Base-by-base conservation (phyloP, 257 asterid species). In the Primulina huaijiensis region DNA sequence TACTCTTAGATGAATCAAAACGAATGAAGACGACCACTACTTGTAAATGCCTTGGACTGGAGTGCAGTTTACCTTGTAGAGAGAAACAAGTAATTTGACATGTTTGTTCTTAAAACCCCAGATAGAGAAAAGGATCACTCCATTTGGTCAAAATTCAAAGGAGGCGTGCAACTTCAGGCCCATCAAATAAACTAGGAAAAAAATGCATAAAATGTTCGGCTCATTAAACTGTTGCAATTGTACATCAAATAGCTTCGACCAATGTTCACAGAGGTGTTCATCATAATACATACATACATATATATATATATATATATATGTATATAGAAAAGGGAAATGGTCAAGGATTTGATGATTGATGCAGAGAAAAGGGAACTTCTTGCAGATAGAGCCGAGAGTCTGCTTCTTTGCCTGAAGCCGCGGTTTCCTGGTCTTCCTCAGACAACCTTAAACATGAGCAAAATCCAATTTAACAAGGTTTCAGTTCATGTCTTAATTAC, bases 341-440 rank as follows among this genome's bases (percentile, higher is more conserved):
- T 89, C 9, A 90, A 88, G 78, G 97, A 89, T 72, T 74, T 90
- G 75, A 83, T 90, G 35, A 58, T 70, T 14, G 97, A 90, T 74
- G 83, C 79, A 17, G 89, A 85, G 60, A 90, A 79, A 76, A 70
- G 84, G 19, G 95, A 87, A 68, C 21, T 77, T 52, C 77, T 90
- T 31, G 90, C 90, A 1, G 84, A 81, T 61, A 77, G 92, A 77
- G 96, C 96, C 7, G 92, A 88, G 72, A 85, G 86, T 78, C 84
- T 90, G 58, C 85, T 90, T 37, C 83, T 84, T 46, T 77, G 86
- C 87, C 74, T 90, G 77, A 87, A 79, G 73, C 92, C 67, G 40
- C 68, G 89, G 21, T 89, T 85, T 75, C 96, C 97, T 30, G 92
- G 96, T 67, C 92, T 90, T 34, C 89, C 97, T 25, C 97, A 88